Percentiles rank a stretch among this genome's conserved stretches.
phyloP scores from a whole-genome alignment of 306 rosid species.

The Acmispon strigosus region DNA sequence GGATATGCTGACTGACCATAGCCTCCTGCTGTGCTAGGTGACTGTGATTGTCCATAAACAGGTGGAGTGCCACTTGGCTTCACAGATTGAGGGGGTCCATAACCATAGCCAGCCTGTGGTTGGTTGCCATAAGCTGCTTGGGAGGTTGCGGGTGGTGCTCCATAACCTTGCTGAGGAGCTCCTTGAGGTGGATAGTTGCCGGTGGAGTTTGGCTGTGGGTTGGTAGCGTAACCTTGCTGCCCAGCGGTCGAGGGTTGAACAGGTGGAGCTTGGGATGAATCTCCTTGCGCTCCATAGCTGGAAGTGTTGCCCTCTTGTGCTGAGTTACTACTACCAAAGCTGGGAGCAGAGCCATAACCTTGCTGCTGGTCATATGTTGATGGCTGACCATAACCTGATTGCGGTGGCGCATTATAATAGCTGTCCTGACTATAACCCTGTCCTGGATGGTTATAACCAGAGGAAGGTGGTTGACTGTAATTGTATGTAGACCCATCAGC shows the following conservation, averaged over 20 bases:
- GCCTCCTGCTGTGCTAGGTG: conserved; percentile 55
- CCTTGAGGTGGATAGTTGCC: conserved; percentile 65
- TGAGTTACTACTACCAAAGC: conserved; percentile 52
- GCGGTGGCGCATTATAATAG: conserved; percentile 62
- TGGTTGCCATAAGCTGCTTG: conserved; percentile 78
- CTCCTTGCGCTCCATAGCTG: conserved; percentile 70
- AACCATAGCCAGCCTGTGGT: conserved; percentile 70
- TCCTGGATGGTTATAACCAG: conserved; percentile 74
- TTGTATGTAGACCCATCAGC: conserved; percentile 60
- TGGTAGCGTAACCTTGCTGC: conserved; percentile 57
- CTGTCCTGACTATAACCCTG: conserved; percentile 82
- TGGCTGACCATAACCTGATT: conserved; percentile 82
- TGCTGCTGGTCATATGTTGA: conserved; percentile 83
- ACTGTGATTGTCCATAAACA: conserved; percentile 63
- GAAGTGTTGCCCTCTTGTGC: conserved; percentile 63
- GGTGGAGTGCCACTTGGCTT: conserved; percentile 54
- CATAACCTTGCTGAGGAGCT: conserved; percentile 63
- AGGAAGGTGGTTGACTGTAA: conserved; percentile 59
- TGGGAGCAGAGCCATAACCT: conserved; percentile 56
- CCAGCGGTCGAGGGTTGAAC: conserved; percentile 35
- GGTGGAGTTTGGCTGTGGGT: conserved; percentile 72
- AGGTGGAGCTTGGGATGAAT: conserved; percentile 54
- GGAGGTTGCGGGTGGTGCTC: conserved; percentile 63
- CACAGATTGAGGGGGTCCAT: conserved; percentile 61
- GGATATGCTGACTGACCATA: conserved; percentile 68